Base-by-base conservation (phyloP, 106 monocot genomes). In the Dendrobium chrysotoxum region DNA sequence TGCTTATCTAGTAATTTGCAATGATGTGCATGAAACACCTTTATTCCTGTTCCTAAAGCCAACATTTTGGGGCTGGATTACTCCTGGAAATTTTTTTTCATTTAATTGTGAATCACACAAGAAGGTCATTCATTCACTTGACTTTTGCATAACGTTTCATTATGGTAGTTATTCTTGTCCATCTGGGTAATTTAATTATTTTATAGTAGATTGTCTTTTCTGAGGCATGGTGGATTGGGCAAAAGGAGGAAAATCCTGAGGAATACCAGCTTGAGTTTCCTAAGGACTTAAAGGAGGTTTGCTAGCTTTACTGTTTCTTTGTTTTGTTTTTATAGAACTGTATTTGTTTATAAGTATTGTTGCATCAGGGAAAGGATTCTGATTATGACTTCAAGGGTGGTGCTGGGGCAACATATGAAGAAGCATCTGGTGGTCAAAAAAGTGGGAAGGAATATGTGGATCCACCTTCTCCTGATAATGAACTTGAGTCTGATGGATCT, bases 171-270 rank as follows among this genome's bases (percentile, higher is more conserved):
- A 30, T 57, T 75, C 21, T 23, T 75, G 2, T 50, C 17, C 25
- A 61, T 23, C 15, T 23, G 30, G 0, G n/a, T 81, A 23, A 46
- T 50, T 11, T 46, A 26, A 44, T 28, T 25, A 4, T 61, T 40
- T 77, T 81, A 78, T 78, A 18, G 42, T 89, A 98, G 98, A 89
- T 98, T 86, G 91, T 98, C 35, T 98, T 98, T 87, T 91, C 98
- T 38, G 98, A 95, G 77, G 94, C 98, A 71, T 95, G 98, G 98
- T 98, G 98, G 98, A 89, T 98, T 85, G 98, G 98, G 42, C 61
- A 21, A 57, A 92, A 91, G 82, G 92, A 95, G 77, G 92, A 98
- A 75, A 98, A 98, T 82, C 98, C 94, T 71, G 86, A 95, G 76
- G 98, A 98, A 82, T 40, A 73, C 64, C 67, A 80, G 65, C 92